Conservation (phyloP, 2,329 filamentous ascomycete genomes). For the Drechslerella coelobrocha region DNA sequence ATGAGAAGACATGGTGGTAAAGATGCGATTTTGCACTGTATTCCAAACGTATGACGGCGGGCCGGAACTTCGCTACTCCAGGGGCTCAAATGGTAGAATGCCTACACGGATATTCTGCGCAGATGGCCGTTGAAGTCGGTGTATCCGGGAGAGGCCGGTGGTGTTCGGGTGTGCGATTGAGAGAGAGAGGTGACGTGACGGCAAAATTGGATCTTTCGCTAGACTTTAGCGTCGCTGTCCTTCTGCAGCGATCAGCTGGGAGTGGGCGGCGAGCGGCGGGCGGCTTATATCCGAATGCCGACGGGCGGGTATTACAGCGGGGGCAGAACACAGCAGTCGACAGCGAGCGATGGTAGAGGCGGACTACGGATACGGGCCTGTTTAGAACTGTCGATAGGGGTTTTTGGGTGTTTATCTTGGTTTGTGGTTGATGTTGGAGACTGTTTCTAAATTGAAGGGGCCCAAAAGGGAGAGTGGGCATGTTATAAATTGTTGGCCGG, state of each 20-base stretch:
- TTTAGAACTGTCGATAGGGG: background rate
- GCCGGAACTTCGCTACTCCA: background rate
- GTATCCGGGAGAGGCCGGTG: background rate
- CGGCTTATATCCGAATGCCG: background rate
- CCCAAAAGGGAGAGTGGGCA: no score
- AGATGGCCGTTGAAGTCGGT: background rate
- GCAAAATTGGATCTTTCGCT: constrained; percentile 4
- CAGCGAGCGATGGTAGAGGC: background rate
- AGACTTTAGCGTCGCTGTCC: background rate
- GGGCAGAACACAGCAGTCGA: constrained; percentile 3
- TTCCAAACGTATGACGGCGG: background rate
- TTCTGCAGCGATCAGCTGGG: background rate
- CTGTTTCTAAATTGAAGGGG: no score
- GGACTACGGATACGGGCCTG: background rate
- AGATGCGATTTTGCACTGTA: background rate
- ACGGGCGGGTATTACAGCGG: background rate
- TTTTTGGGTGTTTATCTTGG: background rate
- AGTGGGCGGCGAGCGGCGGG: background rate
- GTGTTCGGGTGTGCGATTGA: background rate
- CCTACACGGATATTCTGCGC: background rate
- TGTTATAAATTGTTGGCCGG: no score
- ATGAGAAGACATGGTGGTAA: constrained; percentile 40
- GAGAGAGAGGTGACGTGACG: background rate
- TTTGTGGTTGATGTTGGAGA: background rate
- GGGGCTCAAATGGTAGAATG: background rate